Base-by-base conservation (phyloP, 768 basidiomycete genomes). In the Lanmaoa pseudosensibilis region DNA sequence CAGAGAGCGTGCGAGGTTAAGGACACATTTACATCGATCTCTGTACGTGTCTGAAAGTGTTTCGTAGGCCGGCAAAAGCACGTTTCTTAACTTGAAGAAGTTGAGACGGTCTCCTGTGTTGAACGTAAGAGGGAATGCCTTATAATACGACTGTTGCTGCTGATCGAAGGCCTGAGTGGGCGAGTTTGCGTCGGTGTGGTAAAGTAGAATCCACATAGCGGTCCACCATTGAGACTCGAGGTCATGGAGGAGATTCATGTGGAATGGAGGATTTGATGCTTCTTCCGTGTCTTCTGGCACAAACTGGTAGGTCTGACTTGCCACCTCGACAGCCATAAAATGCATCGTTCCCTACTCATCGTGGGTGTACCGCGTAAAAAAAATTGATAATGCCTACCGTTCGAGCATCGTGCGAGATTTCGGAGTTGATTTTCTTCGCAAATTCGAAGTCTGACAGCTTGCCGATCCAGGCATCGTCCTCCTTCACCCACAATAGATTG, bases 211-310 rank as follows among this genome's bases (percentile, higher is more conserved):
- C 61, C 61, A 63, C 6, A 44, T 46, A 7, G n/a, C 12, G 5
- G 39, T 16, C 61, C 61, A 64, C 61, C 55, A 64, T 2, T 2
- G 5, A 15, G 57, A 64, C 41, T 62, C 54, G 2, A 63, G 23
- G 33, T 64, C 62, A 38, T 64, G 55, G 2, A 59, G 57, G 18
- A 23, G 21, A 39, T 64, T 64, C 63, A 63, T 57, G 13, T 47
- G 55, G 4, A 64, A 63, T 1, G 59, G 50, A 18, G 5, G 34
- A 15, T 13, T 36, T 36, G 34, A 16, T 15, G 5, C 0, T 15
- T 6, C 13, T 15, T 36, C 15, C 5, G 2, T 7, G 6, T 10
- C 2, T 7, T 13, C 4, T 30, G 58, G 58, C 1, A 5, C 0
- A 43, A 56, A 61, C 2, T 25, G 25, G 33, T 56, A 64, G 0